Percentiles rank a stretch among this genome's conserved stretches.
These are phyloP conservation scores for Metschnikowia picachoensis DNA, from an alignment of 805 yeast species.

Conservation along the genomic window DNA sequence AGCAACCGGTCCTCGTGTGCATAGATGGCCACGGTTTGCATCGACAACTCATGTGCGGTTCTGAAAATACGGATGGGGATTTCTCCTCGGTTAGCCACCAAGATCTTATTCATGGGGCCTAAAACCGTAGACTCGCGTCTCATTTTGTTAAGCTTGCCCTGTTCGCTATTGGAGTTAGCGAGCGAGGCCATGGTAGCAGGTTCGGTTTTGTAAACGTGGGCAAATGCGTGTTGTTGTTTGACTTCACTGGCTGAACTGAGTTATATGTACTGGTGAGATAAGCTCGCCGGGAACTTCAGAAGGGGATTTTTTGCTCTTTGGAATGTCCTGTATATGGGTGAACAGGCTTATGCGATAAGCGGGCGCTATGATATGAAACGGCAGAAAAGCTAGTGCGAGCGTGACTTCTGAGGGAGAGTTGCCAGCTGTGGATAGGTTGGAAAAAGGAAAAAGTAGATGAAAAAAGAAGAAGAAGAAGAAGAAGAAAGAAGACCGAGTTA, in stretches of 20 bases:
- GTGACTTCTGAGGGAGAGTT: no score
- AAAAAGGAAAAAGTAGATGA: background rate
- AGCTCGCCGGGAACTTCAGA: no score
- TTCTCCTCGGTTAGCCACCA: constrained; percentile 84
- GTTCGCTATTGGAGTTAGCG: constrained; percentile 8
- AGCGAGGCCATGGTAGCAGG: constrained; percentile 7
- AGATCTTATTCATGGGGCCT: constrained; percentile 53
- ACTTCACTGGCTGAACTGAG: no score
- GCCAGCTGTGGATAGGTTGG: background rate
- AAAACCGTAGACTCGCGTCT: constrained; percentile 41
- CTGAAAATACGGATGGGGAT: constrained; percentile 87
- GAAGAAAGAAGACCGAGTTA: background rate
- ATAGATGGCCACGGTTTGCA: constrained; percentile 96
- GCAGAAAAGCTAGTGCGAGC: background rate
- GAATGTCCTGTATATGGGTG: no score
- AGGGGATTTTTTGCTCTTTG: no score
- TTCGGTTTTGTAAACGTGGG: no score
- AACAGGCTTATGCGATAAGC: no score
- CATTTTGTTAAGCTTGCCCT: constrained; percentile 34
- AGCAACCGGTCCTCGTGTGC: constrained; percentile 94
- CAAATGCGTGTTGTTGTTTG: no score
- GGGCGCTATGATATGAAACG: no score
- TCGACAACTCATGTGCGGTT: constrained; percentile 94
- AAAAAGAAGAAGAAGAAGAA: background rate
- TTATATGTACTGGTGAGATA: no score